phyloP scores from a whole-genome alignment of 345 rosid species.

The Bruguiera gymnorhiza region DNA sequence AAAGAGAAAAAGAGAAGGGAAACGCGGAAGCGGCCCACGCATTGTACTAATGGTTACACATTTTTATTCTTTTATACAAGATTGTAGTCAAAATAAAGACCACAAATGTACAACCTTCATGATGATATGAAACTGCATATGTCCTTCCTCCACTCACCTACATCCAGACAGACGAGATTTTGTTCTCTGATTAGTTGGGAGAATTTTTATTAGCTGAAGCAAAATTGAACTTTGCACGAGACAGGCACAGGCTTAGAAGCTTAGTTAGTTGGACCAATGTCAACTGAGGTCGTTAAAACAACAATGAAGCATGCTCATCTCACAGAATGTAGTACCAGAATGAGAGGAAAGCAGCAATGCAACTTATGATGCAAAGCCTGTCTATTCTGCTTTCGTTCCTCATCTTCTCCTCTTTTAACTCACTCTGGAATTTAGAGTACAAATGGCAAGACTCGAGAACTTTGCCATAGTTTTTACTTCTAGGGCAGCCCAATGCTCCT shows the following conservation, averaged over 20 bases:
- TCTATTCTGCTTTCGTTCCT: slow-evolving; percentile 62
- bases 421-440: slow-evolving; percentile 61
- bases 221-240: slow-evolving; percentile 34
- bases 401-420: slow-evolving; percentile 69
- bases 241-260: slow-evolving; percentile 3
- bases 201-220: slow-evolving; percentile 18
- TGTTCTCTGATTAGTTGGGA: neutral
- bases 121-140: no score
- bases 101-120: no score
- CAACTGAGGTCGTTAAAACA: neutral
- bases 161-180: neutral
- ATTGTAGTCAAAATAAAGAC: no score
- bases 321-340: slow-evolving; percentile 59
- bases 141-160: no score
- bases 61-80: no score
- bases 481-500: slow-evolving; percentile 56
- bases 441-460: slow-evolving; percentile 60
- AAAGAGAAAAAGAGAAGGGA: neutral
- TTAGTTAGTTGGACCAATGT: slow-evolving; percentile 19
- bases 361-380: slow-evolving; percentile 53
- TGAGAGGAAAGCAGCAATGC: slow-evolving; percentile 53
- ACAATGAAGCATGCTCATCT: slow-evolving; percentile 6
- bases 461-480: slow-evolving; percentile 67
- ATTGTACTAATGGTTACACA: no score
- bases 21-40: no score